Conservation (phyloP, 345 rosid genomes). For the Syzygium grande region DNA sequence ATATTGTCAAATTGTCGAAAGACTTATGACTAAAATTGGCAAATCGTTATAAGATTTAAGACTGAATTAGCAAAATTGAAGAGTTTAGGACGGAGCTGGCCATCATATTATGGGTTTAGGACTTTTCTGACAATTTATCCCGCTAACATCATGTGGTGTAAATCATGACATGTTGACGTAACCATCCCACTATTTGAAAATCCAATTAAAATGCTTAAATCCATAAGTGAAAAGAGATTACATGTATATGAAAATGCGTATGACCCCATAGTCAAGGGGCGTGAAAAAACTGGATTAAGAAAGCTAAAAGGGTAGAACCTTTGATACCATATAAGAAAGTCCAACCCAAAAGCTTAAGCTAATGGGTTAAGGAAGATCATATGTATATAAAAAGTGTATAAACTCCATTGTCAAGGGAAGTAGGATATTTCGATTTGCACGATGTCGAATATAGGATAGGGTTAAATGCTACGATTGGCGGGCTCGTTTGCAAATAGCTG, state of each 20-base stretch:
- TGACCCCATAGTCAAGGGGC: not conserved
- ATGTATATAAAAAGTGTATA: not conserved
- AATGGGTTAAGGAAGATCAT: not conserved
- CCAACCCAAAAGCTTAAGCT: not conserved
- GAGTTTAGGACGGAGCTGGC: not conserved
- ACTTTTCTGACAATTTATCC: not conserved
- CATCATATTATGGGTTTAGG: accelerated
- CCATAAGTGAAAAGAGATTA: not conserved
- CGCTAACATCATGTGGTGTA: not conserved
- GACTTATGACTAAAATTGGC: not conserved
- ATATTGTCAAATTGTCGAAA: not conserved
- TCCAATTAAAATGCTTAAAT: not conserved
- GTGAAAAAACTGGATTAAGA: not conserved
- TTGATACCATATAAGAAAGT: not conserved
- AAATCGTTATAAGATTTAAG: no score
- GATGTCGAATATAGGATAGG: not conserved
- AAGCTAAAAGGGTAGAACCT: not conserved
- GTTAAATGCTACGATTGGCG: not conserved
- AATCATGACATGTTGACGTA: no score
- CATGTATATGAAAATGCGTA: not conserved
- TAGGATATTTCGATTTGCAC: not conserved
- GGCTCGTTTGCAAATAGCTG: not conserved
- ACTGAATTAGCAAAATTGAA: not conserved
- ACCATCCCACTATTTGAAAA: not conserved
- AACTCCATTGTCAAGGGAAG: not conserved